These are phyloP conservation scores for Hypoxylon sp. DNA, from an alignment of 2,329 filamentous ascomycete genomes.

Conservation along the genomic window DNA sequence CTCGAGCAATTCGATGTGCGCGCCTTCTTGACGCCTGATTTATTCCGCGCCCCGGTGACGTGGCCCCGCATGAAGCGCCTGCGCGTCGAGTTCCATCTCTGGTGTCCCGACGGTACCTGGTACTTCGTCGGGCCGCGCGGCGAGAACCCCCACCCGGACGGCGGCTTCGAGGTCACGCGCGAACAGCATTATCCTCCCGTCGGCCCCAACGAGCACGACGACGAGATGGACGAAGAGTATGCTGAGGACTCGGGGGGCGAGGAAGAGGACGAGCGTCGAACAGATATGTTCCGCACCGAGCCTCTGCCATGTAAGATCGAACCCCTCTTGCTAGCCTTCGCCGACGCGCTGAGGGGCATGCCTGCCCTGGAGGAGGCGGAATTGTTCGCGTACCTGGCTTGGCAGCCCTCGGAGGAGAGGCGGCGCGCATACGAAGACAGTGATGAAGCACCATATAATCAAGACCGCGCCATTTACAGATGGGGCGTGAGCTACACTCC, in stretches of 20 bases:
- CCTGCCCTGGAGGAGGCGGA: constrained; percentile 38
- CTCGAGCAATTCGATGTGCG: constrained; percentile 44
- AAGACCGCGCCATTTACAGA: constrained; percentile 33
- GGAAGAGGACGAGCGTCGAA: constrained; percentile 26
- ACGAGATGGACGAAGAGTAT: constrained; percentile 39
- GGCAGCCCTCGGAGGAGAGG: constrained; percentile 39
- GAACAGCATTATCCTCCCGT: constrained; percentile 45
- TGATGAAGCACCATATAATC: constrained; percentile 34
- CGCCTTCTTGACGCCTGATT: constrained; percentile 43
- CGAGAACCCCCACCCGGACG: constrained; percentile 39
- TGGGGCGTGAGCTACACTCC: constrained; percentile 43
- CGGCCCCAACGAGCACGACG: constrained; percentile 31
- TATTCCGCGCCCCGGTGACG: constrained; percentile 35
- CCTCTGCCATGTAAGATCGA: constrained; percentile 35
- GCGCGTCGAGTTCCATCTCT: constrained; percentile 44
- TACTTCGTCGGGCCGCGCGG: constrained; percentile 44
- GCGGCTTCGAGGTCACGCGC: constrained; percentile 43
- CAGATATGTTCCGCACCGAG: constrained; percentile 43
- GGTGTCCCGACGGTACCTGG: constrained; percentile 43
- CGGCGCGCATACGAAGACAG: constrained; percentile 35
- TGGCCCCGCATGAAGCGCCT: constrained; percentile 42
- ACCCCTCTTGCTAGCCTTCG: constrained; percentile 40
- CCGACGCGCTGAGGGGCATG: constrained; percentile 38
- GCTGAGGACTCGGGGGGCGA: constrained; percentile 24
- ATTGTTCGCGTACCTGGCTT: constrained; percentile 40